Evolutionary conservation across 2,329 filamentous ascomycete species (phyloP).

Genomic region (Thielaviopsis punctulata): DNA sequence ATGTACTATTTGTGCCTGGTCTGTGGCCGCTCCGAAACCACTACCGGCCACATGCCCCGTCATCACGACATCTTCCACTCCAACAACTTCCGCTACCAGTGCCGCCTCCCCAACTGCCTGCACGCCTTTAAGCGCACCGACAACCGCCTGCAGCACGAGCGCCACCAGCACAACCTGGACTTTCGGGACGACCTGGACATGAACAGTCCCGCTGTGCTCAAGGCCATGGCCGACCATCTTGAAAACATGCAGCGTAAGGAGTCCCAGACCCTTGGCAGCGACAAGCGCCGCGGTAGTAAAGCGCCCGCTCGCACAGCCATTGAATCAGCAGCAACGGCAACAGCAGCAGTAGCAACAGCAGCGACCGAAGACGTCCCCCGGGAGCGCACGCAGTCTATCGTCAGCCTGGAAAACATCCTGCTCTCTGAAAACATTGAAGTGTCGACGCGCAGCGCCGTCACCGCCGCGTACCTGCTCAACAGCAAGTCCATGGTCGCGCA

Average conservation of each 20-base stretch:
- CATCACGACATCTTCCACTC: constrained; percentile 2
- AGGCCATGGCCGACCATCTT: not conserved
- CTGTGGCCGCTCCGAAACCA: constrained; percentile 1
- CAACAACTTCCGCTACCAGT: not conserved
- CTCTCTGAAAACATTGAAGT: not conserved
- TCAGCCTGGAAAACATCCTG: not conserved
- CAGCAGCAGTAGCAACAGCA: no score
- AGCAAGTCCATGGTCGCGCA: not conserved
- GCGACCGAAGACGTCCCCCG: not conserved
- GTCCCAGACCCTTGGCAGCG: not conserved
- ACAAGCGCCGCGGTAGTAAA: not conserved
- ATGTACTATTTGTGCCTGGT: constrained; percentile 1
- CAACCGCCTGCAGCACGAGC: constrained; percentile 6
- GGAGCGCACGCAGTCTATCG: not conserved
- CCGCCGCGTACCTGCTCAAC: not conserved
- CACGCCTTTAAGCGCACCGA: constrained; percentile 2
- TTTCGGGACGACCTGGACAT: not conserved
- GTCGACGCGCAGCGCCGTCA: not conserved
- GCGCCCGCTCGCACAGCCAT: not conserved
- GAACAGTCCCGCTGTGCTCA: not conserved
- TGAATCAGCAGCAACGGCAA: no score
- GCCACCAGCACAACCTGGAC: constrained; percentile 1
- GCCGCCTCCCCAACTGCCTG: constrained; percentile 2
- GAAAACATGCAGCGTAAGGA: not conserved
- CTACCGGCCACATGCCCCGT: constrained; percentile 3